Percentiles rank a stretch among this genome's conserved stretches.
phyloP scores from a whole-genome alignment of 176 grass and related monocot species.

The Aechmea fasciata region DNA sequence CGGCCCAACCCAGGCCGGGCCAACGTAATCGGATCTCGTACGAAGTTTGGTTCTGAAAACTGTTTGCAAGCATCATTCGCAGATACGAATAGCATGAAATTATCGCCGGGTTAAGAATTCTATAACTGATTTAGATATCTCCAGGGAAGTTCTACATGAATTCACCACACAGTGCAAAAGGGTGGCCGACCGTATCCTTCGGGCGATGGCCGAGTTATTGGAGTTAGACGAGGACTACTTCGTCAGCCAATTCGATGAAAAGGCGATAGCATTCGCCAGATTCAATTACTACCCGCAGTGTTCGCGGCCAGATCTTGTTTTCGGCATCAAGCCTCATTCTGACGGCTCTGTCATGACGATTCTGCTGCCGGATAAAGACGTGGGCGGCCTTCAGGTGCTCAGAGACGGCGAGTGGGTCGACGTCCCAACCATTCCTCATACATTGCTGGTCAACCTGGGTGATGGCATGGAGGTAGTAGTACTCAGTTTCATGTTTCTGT shows the following conservation, averaged over 20 bases:
- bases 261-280: slow-evolving; percentile 1
- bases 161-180: slow-evolving; percentile 17
- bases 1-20: too few relatives aligned
- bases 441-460: slow-evolving; percentile 32
- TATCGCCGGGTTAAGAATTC: not conserved
- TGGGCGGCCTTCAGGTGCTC: slow-evolving; percentile 35
- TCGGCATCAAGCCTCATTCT: slow-evolving; percentile 46
- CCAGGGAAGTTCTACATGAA: slow-evolving; percentile 33
- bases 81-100: not conserved
- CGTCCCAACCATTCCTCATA: slow-evolving; percentile 28
- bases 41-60: too few relatives aligned
- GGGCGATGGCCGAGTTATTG: slow-evolving; percentile 22
- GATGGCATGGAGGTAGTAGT: slow-evolving; percentile 42
- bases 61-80: not conserved
- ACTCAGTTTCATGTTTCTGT: not conserved
- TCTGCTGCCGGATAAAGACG: slow-evolving; percentile 31
- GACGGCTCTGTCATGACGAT: slow-evolving; percentile 22
- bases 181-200: slow-evolving; percentile 9
- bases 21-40: too few relatives aligned
- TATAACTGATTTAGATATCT: not conserved
- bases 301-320: slow-evolving; percentile 29
- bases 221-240: slow-evolving; percentile 27
- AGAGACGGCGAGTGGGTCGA: slow-evolving; percentile 27
- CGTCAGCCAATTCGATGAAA: not conserved
- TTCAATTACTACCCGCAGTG: slow-evolving; percentile 49